Evolutionary conservation across 352 stramenopile species (phyloP).

Genomic region (Phytophthora citrophthora): DNA sequence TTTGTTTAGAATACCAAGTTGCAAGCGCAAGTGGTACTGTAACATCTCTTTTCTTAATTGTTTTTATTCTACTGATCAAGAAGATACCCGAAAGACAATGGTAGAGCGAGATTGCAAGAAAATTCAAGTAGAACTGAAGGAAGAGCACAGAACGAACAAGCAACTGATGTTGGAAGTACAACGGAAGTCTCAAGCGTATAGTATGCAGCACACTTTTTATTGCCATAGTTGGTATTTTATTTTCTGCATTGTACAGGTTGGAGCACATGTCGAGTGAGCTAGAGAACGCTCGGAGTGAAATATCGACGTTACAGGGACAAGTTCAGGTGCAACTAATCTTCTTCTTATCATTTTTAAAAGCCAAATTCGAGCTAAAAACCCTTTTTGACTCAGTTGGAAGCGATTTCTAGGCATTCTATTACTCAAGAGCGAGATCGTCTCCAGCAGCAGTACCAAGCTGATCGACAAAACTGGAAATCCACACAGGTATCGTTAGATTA

Average conservation of each 20-base stretch:
- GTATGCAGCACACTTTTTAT: slow-evolving; percentile 22
- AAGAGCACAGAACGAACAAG: slow-evolving; percentile 43
- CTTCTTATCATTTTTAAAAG: not conserved
- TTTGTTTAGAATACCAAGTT: slow-evolving; percentile 39
- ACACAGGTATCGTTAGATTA: slow-evolving; percentile 30
- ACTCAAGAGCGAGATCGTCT: slow-evolving; percentile 52
- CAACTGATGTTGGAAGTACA: slow-evolving; percentile 37
- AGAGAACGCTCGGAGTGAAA: slow-evolving; percentile 41
- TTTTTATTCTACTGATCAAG: not conserved
- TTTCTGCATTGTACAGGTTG: slow-evolving; percentile 16
- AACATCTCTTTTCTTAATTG: too few relatives aligned
- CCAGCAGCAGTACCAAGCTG: slow-evolving; percentile 39
- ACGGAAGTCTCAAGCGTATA: slow-evolving; percentile 44
- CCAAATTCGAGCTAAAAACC: not conserved
- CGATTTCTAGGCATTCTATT: slow-evolving; percentile 51
- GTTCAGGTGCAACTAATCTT: slow-evolving; percentile 36
- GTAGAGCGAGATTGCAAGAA: slow-evolving; percentile 38
- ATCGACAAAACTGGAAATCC: slow-evolving; percentile 55
- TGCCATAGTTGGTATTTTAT: not conserved
- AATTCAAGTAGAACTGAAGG: slow-evolving; percentile 42
- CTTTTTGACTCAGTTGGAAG: slow-evolving; percentile 43
- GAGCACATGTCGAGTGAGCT: slow-evolving; percentile 41
- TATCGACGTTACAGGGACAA: slow-evolving; percentile 54
- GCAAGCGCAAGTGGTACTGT: slow-evolving; percentile 25
- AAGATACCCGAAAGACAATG: slow-evolving; percentile 26